phyloP scores from a whole-genome alignment of 768 basidiomycete species.

The Pleurotus giganteus region DNA sequence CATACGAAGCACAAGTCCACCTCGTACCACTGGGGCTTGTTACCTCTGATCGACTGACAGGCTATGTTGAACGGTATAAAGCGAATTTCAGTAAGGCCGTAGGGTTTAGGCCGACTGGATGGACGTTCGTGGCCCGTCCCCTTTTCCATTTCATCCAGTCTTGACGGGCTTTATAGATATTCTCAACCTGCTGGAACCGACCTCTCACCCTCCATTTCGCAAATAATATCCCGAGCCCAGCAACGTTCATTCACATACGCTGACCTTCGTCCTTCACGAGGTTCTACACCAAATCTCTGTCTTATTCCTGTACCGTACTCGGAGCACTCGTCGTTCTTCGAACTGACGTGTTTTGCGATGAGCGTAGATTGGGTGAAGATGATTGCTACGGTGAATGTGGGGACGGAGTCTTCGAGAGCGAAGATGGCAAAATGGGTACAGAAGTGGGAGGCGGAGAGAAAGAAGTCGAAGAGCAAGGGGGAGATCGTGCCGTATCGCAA shows the following conservation, averaged over 20 bases:
- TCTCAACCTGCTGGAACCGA: slow-evolving; percentile 64
- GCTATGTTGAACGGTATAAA: slow-evolving; percentile 74
- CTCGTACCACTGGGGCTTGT: slow-evolving; percentile 78
- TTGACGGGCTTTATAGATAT: slow-evolving; percentile 41
- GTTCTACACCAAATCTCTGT: slow-evolving; percentile 67
- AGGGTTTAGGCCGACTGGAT: slow-evolving; percentile 92
- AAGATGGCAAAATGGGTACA: slow-evolving; percentile 92
- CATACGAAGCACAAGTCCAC: slow-evolving; percentile 78
- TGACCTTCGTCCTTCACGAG: slow-evolving; percentile 65
- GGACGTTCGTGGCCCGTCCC: slow-evolving; percentile 67
- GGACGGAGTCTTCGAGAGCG: slow-evolving; percentile 62
- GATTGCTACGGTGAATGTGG: slow-evolving; percentile 94
- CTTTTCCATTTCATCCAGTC: slow-evolving; percentile 2
- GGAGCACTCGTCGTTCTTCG: slow-evolving; percentile 95
- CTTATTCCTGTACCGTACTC: slow-evolving; percentile 90
- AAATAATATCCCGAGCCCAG: slow-evolving; percentile 68
- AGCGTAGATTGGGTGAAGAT: slow-evolving; percentile 83
- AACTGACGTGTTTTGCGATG: slow-evolving; percentile 92
- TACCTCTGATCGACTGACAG: slow-evolving; percentile 70
- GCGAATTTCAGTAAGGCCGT: slow-evolving; percentile 69
- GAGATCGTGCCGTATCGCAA: slow-evolving; percentile 39
- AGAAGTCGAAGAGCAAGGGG: slow-evolving; percentile 38
- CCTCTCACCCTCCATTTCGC: slow-evolving; percentile 58
- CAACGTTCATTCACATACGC: slow-evolving; percentile 65
- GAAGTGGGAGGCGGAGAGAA: slow-evolving; percentile 85